phyloP scores from a whole-genome alignment of 495 filamentous ascomycete genomes.

The Xylaria sp. region DNA sequence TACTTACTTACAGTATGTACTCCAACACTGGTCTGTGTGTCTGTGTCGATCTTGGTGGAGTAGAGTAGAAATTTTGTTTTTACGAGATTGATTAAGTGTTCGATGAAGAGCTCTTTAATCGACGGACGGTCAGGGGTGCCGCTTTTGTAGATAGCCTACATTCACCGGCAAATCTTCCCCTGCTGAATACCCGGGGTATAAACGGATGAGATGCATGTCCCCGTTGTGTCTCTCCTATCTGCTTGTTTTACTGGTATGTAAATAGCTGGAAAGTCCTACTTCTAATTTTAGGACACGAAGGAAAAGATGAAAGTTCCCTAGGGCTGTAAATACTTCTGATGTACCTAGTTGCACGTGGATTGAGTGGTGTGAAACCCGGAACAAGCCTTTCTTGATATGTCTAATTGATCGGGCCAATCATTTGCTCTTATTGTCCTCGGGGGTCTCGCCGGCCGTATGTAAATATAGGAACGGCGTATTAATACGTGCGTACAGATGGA shows the following conservation, averaged over 20 bases:
- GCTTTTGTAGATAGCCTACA: slow-evolving; percentile 11
- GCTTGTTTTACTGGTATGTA: not conserved
- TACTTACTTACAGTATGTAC: not conserved
- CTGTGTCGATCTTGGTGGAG: not conserved
- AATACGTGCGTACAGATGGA: not conserved
- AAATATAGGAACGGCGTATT: not conserved
- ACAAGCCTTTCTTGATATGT: not conserved
- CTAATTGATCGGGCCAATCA: not conserved
- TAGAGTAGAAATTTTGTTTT: not conserved
- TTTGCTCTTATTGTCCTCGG: not conserved
- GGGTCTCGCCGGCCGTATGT: not conserved
- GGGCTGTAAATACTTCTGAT: not conserved
- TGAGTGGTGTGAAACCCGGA: not conserved
- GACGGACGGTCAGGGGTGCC: no score
- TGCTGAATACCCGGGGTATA: slow-evolving; percentile 11
- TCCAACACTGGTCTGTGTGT: not conserved
- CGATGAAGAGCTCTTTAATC: no score
- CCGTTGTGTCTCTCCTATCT: not conserved
- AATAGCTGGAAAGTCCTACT: not conserved
- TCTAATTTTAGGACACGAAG: not conserved
- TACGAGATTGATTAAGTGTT: not conserved
- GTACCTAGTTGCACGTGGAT: not conserved
- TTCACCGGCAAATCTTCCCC: slow-evolving; percentile 16
- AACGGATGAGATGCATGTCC: not conserved
- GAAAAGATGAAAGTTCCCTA: not conserved